phyloP scores from a whole-genome alignment of 2,329 filamentous ascomycete genomes.

The Exophiala phaeomuriformis region DNA sequence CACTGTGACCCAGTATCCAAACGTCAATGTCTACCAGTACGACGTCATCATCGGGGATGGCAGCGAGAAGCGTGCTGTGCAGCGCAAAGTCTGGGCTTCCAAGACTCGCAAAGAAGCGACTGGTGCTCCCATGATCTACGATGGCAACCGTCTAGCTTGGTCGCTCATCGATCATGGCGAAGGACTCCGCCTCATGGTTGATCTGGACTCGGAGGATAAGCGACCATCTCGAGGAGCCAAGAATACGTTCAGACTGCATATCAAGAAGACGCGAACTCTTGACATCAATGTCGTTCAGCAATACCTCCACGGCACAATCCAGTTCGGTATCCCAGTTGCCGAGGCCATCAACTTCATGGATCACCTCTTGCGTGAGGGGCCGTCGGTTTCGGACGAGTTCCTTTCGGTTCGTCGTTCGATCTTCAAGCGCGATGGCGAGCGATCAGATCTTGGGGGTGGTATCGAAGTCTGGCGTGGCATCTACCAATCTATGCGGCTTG shows the following conservation, averaged over 20 bases:
- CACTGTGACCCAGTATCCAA: conserved; percentile 55
- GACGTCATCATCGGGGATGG: conserved; percentile 65
- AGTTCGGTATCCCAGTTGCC: conserved; percentile 60
- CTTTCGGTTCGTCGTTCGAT: conserved; percentile 74
- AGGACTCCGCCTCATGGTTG: conserved; percentile 54
- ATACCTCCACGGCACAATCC: conserved; percentile 56
- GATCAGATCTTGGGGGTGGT: conserved; percentile 52
- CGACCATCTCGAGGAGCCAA: conserved; percentile 33
- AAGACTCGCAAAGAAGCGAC: conserved; percentile 51
- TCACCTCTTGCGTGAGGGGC: conserved; percentile 75
- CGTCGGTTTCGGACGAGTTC: conserved; percentile 52
- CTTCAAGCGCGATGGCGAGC: conserved; percentile 53
- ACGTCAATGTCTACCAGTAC: conserved; percentile 67
- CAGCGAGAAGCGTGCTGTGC: conserved; percentile 56
- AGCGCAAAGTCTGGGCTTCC: conserved; percentile 71
- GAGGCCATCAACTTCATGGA: conserved; percentile 87
- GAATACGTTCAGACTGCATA: conserved; percentile 53
- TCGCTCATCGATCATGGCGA: conserved; percentile 38
- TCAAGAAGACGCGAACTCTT: conserved; percentile 61
- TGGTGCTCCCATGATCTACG: conserved; percentile 60
- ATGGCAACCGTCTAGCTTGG: conserved; percentile 84
- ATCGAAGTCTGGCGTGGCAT: conserved; percentile 81
- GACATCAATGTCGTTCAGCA: conserved; percentile 57
- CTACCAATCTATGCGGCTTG: conserved; percentile 76
- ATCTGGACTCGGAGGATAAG: conserved; percentile 62